Evolutionary conservation across 768 basidiomycete genomes (phyloP).

Genomic region (Boletus sp.): DNA sequence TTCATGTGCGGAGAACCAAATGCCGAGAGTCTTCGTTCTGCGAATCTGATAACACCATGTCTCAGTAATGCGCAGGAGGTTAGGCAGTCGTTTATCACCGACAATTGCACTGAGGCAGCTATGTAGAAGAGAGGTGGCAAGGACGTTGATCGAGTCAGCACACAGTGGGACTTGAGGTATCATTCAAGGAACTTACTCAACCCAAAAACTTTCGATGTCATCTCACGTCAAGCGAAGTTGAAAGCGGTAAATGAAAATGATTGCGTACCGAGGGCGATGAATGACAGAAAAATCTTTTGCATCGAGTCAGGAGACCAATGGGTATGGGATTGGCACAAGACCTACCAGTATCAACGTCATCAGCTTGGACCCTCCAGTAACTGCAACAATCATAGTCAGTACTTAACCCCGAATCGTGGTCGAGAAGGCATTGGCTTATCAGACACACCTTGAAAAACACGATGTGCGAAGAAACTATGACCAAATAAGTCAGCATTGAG

Average conservation of each 20-base stretch:
- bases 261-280: conserved; percentile 22
- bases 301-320: background rate
- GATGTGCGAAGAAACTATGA: conserved; percentile 25
- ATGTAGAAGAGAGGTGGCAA: background rate
- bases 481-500: background rate
- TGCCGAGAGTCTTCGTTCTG: conserved; percentile 21
- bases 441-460: conserved; percentile 25
- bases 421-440: background rate
- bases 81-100: background rate
- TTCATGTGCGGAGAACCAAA: conserved; percentile 17
- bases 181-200: conserved; percentile 20
- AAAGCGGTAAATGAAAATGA: background rate
- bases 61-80: conserved; percentile 3
- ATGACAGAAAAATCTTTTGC: conserved; percentile 18
- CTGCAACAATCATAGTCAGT: conserved; percentile 7
- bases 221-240: conserved; percentile 14
- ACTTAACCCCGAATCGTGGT: too few relatives aligned
- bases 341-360: conserved; percentile 21
- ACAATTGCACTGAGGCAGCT: conserved; percentile 30
- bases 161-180: background rate
- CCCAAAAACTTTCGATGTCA: conserved; percentile 23
- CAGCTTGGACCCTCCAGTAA: conserved; percentile 16
- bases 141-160: background rate
- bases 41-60: conserved; percentile 12
- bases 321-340: background rate